These are phyloP conservation scores for Saraca asoca DNA, from an alignment of 331 rosid species.

Conservation along the genomic window DNA sequence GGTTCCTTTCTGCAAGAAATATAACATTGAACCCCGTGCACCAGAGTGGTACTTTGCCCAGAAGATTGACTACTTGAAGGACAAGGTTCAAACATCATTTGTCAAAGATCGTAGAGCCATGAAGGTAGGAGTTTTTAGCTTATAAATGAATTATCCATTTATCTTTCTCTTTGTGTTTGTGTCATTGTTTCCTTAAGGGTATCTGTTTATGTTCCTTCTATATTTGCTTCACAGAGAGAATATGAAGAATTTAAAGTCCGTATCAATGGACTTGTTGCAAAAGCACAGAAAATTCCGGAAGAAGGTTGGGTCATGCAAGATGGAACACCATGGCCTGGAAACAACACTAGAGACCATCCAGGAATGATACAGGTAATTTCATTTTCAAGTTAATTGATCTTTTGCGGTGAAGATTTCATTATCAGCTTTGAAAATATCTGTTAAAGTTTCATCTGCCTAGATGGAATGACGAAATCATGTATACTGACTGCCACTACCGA, in stretches of 20 bases:
- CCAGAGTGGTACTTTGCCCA: constrained; percentile 95
- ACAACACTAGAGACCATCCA: constrained; percentile 98
- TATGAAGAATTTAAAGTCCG: constrained; percentile 97
- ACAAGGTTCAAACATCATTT: constrained; percentile 91
- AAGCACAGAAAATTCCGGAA: constrained; percentile 88
- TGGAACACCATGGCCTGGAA: constrained; percentile 99
- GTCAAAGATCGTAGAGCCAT: constrained; percentile 98
- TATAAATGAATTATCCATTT: constrained; percentile 20
- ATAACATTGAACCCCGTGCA: constrained; percentile 89
- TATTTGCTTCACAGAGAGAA: constrained; percentile 67
- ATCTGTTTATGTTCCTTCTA: constrained; percentile 23
- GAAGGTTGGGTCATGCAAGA: constrained; percentile 99
- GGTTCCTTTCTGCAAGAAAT: constrained; percentile 94
- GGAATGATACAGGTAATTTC: constrained; percentile 95
- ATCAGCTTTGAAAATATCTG: constrained; percentile 6
- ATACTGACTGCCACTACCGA: not conserved
- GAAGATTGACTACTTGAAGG: constrained; percentile 95
- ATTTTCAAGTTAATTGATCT: constrained; percentile 31
- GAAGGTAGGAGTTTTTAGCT: constrained; percentile 58
- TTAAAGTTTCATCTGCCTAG: constrained; percentile 30
- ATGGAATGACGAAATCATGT: constrained; percentile 20
- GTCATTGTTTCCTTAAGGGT: not conserved
- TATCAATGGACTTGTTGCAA: constrained; percentile 80
- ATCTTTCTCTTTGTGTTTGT: not conserved
- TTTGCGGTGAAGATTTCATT: constrained; percentile 26